Base-by-base conservation (phyloP, 768 basidiomycete genomes). In the Tylopilus subfusipes region DNA sequence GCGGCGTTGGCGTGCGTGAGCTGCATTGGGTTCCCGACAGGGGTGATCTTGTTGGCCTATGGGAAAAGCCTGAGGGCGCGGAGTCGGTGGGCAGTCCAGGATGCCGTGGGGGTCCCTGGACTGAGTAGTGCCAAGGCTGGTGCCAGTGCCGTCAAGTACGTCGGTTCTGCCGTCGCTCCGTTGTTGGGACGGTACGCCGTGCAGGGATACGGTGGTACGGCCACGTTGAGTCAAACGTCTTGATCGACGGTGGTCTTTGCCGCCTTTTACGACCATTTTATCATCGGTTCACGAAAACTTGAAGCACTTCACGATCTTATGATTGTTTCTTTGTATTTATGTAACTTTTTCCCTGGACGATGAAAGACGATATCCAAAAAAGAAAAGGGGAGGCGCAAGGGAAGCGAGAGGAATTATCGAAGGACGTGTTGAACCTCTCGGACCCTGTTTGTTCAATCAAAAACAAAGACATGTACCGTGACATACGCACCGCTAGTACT, bases 51-150 rank as follows among this genome's bases (percentile, higher is more conserved):
- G 39, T 31, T 68, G 53, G 45, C 58, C 5, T 60, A 63, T 22
- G 66, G 66, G 22, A 65, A 60, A 21, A 48, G 45, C 4, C 30
- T 67, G 33, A 58, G 66, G 21, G 66, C 53, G 9, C 51, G 8
- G 18, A 68, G 66, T 55, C 57, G 55, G n/a, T 67, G 66, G 66
- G 66, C 66, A 21, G 58, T 48, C 25, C 66, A 68, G 38, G 61
- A 65, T 19, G 49, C 3, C n/a, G 24, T 42, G 12, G 52, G 29
- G 4, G 43, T 18, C 4, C n/a, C 49, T 3, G 47, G 30, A 6
- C 38, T 52, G 25, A 19, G n/a, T 5, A 16, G 33, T 14, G 8
- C 6, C 18, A 16, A 18, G 34, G 6, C 16, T 6, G 16, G 13
- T 16, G 33, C 3, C 16, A 14, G 43, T 13, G 16, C 13, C 13